These are phyloP conservation scores for Porcisia hertigi DNA, from an alignment of 208 protist genomes.

Conservation along the genomic window DNA sequence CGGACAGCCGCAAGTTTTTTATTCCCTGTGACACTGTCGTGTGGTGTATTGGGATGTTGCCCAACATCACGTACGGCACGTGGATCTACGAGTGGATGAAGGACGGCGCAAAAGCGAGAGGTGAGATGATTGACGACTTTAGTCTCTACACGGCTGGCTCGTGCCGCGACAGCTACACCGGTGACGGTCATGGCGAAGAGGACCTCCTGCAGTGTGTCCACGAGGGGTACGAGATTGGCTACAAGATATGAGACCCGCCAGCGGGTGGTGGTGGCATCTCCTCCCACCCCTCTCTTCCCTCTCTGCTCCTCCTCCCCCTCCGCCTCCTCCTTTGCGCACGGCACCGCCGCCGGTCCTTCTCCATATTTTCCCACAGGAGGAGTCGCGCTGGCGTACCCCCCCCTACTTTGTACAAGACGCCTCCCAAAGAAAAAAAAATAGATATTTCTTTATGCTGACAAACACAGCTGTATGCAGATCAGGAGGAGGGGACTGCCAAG, in stretches of 20 bases:
- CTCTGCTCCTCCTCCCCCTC: background rate
- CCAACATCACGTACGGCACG: slow-evolving; percentile 75
- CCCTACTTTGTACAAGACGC: too few species aligned
- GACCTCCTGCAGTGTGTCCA: slow-evolving; percentile 83
- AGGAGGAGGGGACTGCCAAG: too few species aligned
- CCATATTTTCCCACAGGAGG: too few species aligned
- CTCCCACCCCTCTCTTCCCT: background rate
- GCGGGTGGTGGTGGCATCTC: background rate
- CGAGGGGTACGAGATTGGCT: slow-evolving; percentile 85
- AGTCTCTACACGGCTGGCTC: slow-evolving; percentile 77
- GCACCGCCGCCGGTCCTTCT: too few species aligned
- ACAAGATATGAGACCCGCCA: slow-evolving; percentile 54
- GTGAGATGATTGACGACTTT: slow-evolving; percentile 80
- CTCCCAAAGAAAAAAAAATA: too few species aligned
- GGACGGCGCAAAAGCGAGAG: slow-evolving; percentile 73
- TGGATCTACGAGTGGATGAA: slow-evolving; percentile 91
- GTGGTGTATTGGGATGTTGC: slow-evolving; percentile 83
- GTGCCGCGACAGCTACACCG: slow-evolving; percentile 75
- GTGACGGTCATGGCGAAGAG: slow-evolving; percentile 82
- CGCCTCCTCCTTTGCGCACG: background rate
- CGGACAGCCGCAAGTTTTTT: slow-evolving; percentile 49
- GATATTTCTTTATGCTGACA: too few species aligned
- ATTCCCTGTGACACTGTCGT: slow-evolving; percentile 86
- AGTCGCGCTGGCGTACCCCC: too few species aligned
- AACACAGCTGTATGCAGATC: too few species aligned